Conservation (phyloP, 2,329 filamentous ascomycete genomes). For the Alternaria brassicicola region DNA sequence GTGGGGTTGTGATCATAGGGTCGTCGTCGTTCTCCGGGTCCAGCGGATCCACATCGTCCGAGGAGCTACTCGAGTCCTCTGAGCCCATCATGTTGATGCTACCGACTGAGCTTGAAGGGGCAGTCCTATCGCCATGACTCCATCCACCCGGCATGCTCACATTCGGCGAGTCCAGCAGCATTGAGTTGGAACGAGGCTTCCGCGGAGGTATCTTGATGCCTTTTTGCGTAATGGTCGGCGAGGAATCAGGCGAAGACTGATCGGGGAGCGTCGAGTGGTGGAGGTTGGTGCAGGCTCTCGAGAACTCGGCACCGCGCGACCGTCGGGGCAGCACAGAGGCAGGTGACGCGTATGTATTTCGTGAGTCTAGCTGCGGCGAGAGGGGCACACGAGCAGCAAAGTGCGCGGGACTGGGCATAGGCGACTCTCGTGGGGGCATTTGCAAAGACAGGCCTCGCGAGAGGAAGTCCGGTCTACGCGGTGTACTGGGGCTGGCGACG, state of each 20-base stretch:
- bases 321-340: conserved; percentile 86
- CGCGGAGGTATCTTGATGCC: conserved; percentile 65
- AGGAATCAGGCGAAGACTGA: conserved; percentile 85
- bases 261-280: conserved; percentile 95
- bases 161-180: conserved; percentile 68
- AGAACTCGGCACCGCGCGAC: conserved; percentile 90
- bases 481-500: conserved; percentile 60
- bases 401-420: conserved; percentile 55
- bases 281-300: conserved; percentile 87
- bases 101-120: conserved; percentile 75
- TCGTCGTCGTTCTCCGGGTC: conserved; percentile 63
- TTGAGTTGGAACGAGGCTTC: conserved; percentile 51
- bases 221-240: conserved; percentile 79
- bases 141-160: conserved; percentile 65
- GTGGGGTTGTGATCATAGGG: conserved; percentile 81
- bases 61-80: conserved; percentile 75
- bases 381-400: conserved; percentile 69
- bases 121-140: conserved; percentile 58
- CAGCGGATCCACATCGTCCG: conserved; percentile 61
- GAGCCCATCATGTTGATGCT: conserved; percentile 80
- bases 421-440: conserved; percentile 63
- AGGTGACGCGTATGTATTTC: conserved; percentile 79
- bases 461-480: conserved; percentile 69
- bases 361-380: conserved; percentile 84
- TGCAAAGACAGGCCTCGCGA: conserved; percentile 72